Percentiles rank a stretch among this genome's conserved stretches.
Evolutionary conservation across 768 basidiomycete species (phyloP).

Genomic region (Nevesoporus exiguus): DNA sequence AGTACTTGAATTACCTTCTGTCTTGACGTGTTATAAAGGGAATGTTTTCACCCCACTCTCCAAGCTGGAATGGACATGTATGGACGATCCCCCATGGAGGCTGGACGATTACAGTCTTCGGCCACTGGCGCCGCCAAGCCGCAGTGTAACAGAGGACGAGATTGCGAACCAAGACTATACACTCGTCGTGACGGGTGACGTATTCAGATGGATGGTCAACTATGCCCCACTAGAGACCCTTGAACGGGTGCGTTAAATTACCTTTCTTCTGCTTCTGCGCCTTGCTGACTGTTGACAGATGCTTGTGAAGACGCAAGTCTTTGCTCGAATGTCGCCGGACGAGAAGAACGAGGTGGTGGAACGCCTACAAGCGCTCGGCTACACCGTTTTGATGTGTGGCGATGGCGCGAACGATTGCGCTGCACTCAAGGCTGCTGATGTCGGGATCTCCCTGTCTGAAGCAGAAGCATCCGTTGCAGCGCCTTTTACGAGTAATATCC

Average conservation of each 20-base stretch:
- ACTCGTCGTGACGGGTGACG: constrained; percentile 88
- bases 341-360: constrained; percentile 99
- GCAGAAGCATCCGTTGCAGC: constrained; percentile 98
- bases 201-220: constrained; percentile 98
- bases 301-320: constrained; percentile 95
- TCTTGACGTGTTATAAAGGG: constrained; percentile 38
- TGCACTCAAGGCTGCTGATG: constrained; percentile 96
- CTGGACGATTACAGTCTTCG: constrained; percentile 88
- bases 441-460: constrained; percentile 93
- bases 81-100: constrained; percentile 82
- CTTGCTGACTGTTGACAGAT: constrained; percentile 53
- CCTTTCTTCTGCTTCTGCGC: not conserved
- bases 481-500: constrained; percentile 90
- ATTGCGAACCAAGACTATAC: constrained; percentile 83
- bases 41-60: constrained; percentile 50
- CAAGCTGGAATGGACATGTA: constrained; percentile 84
- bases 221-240: constrained; percentile 91
- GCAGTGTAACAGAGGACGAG: constrained; percentile 67
- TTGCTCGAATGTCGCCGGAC: constrained; percentile 98
- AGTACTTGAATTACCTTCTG: not conserved
- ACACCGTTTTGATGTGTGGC: constrained; percentile 97
- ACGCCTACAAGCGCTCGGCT: constrained; percentile 86
- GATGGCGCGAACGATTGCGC: constrained; percentile 99
- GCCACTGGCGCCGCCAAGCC: constrained; percentile 69
- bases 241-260: constrained; percentile 58